Evolutionary conservation across 2,329 filamentous ascomycete genomes (phyloP).

Genomic region (Spiromastix sp.): DNA sequence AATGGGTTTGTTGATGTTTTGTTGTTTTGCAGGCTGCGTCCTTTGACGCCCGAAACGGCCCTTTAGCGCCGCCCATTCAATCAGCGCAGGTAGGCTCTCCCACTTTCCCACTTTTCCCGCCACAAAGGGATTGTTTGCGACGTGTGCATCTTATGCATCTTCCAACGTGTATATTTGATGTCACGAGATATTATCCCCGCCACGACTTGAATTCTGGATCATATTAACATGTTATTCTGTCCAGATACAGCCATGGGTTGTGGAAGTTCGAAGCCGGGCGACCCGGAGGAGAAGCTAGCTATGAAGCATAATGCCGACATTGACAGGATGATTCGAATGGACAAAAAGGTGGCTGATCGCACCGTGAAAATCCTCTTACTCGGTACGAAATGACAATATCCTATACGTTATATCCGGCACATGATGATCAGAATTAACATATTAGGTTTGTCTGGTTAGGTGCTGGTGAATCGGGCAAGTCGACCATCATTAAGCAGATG

Average conservation of each 20-base stretch:
- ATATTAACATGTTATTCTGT: too few relatives aligned
- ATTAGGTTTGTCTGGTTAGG: constrained; percentile 41
- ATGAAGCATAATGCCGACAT: constrained; percentile 52
- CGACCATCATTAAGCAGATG: constrained; percentile 98
- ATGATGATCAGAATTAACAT: neutral
- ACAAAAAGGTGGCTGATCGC: constrained; percentile 75
- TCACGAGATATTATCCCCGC: too few relatives aligned
- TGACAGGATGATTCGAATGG: constrained; percentile 72
- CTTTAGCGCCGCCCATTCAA: too few relatives aligned
- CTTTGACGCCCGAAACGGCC: too few relatives aligned
- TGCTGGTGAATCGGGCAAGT: constrained; percentile 91
- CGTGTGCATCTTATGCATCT: too few relatives aligned
- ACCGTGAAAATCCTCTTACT: constrained; percentile 91
- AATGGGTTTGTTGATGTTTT: too few relatives aligned
- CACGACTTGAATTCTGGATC: too few relatives aligned
- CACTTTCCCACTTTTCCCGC: too few relatives aligned
- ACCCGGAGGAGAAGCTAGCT: constrained; percentile 31
- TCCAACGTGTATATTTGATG: too few relatives aligned
- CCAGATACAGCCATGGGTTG: constrained; percentile 36
- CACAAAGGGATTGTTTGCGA: too few relatives aligned
- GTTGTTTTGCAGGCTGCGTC: too few relatives aligned
- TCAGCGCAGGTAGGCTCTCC: too few relatives aligned
- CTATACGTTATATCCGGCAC: neutral
- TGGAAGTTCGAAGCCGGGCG: constrained; percentile 30
- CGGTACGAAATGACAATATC: constrained; percentile 47